Evolutionary conservation across 441 rosid genomes (phyloP).

Genomic region (Brassica balearica): DNA sequence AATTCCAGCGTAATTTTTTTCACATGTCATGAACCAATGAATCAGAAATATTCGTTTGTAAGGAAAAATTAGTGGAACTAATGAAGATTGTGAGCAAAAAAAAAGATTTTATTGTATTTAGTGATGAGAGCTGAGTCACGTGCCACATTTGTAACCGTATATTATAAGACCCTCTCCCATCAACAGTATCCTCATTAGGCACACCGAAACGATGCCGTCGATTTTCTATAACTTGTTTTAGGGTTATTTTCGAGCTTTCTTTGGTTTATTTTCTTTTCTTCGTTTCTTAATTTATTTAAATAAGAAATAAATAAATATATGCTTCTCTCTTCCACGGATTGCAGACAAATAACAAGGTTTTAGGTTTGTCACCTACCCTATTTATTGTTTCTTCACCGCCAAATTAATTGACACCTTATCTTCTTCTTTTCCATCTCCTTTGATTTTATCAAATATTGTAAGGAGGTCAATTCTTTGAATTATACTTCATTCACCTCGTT

Average conservation of each 20-base stretch:
- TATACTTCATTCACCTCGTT: neutral
- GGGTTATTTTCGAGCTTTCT: neutral
- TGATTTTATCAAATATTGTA: neutral
- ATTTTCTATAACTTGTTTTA: neutral
- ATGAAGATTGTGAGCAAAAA: conserved; percentile 1
- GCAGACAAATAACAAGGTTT: conserved; percentile 23
- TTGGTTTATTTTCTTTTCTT: neutral
- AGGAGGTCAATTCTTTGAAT: conserved; percentile 16
- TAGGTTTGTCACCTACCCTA: neutral
- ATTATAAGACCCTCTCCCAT: no score
- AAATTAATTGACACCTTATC: conserved; percentile 42
- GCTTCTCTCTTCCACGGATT: conserved; percentile 31
- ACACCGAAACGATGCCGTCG: conserved; percentile 23
- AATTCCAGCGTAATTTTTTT: neutral
- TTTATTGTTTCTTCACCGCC: conserved; percentile 35
- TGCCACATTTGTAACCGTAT: conserved; percentile 10
- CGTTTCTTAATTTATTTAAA: neutral
- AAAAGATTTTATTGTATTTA: neutral
- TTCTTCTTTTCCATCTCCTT: conserved; percentile 11
- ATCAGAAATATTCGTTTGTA: neutral
- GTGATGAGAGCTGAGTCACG: neutral
- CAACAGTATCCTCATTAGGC: neutral
- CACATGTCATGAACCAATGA: neutral
- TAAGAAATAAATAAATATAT: neutral
- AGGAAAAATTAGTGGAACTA: neutral